These are phyloP conservation scores for Apiotrichum porosum DNA, from an alignment of 1,284 basidiomycete species.

Conservation along the genomic window DNA sequence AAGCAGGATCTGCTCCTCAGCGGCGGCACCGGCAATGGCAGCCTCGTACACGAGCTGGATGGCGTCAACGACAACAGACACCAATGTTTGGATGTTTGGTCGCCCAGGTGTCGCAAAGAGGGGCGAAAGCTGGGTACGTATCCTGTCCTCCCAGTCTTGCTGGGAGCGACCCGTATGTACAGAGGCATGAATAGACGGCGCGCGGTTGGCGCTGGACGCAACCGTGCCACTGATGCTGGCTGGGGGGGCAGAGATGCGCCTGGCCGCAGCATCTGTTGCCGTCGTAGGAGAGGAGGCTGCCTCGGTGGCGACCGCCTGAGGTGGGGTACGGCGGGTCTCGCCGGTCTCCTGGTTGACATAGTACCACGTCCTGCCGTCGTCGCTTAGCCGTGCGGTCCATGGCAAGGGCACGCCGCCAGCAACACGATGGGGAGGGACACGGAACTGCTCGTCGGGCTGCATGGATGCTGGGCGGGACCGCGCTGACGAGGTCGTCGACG, in stretches of 20 bases:
- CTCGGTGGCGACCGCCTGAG: conserved; percentile 2
- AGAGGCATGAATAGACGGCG: too few species aligned
- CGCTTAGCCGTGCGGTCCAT: conserved; percentile 71
- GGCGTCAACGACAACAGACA: conserved; percentile 32
- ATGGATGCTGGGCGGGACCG: conserved; percentile 2
- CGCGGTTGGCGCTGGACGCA: too few species aligned
- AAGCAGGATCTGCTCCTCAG: conserved; percentile 37
- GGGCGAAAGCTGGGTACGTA: conserved; percentile 18
- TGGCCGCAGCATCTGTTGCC: too few species aligned
- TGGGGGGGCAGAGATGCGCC: too few species aligned
- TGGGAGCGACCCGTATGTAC: neutral
- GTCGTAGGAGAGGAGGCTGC: too few species aligned
- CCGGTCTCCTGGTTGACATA: conserved; percentile 71
- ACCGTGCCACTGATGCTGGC: too few species aligned
- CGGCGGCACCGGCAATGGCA: conserved; percentile 35
- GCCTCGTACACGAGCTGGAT: conserved; percentile 40
- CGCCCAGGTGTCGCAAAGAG: conserved; percentile 5
- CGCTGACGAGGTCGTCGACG: neutral
- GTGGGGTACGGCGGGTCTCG: conserved; percentile 55
- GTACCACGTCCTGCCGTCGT: conserved; percentile 77
- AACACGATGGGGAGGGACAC: conserved; percentile 47
- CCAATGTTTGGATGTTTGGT: conserved; percentile 24
- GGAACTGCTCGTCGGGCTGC: conserved; percentile 21
- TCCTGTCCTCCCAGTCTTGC: conserved; percentile 17
- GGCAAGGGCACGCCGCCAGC: conserved; percentile 60